Percentiles rank a stretch among this genome's conserved stretches.
Evolutionary conservation across 164 flowering plant species (phyloP).

Genomic region (Brasenia schreberi): DNA sequence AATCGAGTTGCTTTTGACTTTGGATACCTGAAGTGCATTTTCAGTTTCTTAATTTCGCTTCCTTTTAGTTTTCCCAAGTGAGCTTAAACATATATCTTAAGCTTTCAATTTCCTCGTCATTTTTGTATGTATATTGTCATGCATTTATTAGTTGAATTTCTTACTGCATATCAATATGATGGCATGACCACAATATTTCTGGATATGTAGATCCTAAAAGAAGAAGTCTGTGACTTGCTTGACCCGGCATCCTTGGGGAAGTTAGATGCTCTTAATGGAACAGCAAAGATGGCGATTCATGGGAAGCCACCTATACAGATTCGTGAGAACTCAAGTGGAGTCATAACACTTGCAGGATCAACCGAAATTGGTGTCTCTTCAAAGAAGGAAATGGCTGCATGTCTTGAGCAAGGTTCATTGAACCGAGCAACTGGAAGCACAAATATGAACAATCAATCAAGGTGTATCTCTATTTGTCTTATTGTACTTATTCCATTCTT

Average conservation of each 20-base stretch:
- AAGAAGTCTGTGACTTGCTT: constrained; percentile 92
- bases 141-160: too few species aligned
- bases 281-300: constrained; percentile 51
- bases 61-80: too few species aligned
- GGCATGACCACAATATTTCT: too few species aligned
- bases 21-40: too few species aligned
- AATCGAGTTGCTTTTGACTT: too few species aligned
- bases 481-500: too few species aligned
- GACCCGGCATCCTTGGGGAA: constrained; percentile 47
- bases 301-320: constrained; percentile 95
- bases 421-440: constrained; percentile 97
- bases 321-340: constrained; percentile 93
- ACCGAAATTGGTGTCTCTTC: constrained; percentile 76
- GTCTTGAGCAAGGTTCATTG: constrained; percentile 89
- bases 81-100: too few species aligned
- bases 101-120: too few species aligned
- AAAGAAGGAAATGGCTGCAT: constrained; percentile 89
- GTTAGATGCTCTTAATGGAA: constrained; percentile 53
- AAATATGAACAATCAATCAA: constrained; percentile 98
- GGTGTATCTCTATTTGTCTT: constrained; percentile 22
- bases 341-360: constrained; percentile 89
- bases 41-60: too few species aligned
- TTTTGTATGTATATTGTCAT: too few species aligned
- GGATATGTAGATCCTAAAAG: constrained; percentile 70
- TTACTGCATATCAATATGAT: too few species aligned